Conservation (phyloP, 441 rosid species). For the Populus hybrid region DNA sequence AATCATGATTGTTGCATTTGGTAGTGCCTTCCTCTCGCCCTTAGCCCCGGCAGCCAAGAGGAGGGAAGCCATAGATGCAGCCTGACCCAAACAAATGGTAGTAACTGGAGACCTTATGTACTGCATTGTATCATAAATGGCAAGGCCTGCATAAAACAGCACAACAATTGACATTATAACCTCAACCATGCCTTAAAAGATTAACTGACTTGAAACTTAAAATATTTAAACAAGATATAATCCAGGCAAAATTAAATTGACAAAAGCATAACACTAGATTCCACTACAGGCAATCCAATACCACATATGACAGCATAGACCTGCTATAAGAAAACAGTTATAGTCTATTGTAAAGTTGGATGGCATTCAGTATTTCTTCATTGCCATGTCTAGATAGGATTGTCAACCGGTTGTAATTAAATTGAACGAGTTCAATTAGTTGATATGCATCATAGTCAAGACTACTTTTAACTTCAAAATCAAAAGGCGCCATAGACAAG, state of each 20-base stretch:
- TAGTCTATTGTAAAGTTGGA: background rate
- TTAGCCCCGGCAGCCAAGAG: conserved; percentile 87
- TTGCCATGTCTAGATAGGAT: background rate
- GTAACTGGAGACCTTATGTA: conserved; percentile 86
- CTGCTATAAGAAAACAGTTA: background rate
- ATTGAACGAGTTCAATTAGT: background rate
- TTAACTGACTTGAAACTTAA: background rate
- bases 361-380: conserved; percentile 4
- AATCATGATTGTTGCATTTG: conserved; percentile 89
- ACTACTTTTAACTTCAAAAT: background rate
- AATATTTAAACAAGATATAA: background rate
- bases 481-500: background rate
- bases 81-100: conserved; percentile 93
- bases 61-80: conserved; percentile 98
- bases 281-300: background rate
- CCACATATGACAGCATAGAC: too few species aligned
- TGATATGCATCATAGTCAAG: background rate
- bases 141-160: conserved; percentile 59
- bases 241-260: background rate
- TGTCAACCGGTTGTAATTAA: background rate
- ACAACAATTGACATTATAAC: conserved; percentile 8
- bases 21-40: conserved; percentile 89
- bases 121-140: conserved; percentile 96
- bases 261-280: background rate
- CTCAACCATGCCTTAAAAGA: background rate